Evolutionary conservation across 495 filamentous ascomycete genomes (phyloP).

Genomic region (Penicillium waksmanii): DNA sequence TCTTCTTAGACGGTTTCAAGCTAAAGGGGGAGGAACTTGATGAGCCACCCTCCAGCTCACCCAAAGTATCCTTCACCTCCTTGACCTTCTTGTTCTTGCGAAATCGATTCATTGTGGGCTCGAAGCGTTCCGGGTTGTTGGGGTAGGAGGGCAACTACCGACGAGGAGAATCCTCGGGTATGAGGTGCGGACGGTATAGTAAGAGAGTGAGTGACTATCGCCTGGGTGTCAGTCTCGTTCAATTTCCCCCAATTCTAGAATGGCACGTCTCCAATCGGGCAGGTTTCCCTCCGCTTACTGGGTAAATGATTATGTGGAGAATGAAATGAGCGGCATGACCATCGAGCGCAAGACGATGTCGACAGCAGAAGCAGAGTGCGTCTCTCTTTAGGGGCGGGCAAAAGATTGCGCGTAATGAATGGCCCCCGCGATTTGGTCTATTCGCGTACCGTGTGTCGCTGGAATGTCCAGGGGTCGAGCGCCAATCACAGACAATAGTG

Average conservation of each 20-base stretch:
- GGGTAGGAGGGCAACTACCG: constrained; percentile 9
- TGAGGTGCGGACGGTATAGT: background rate
- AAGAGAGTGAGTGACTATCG: constrained; percentile 13
- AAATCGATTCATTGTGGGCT: constrained; percentile 70
- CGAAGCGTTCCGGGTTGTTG: background rate
- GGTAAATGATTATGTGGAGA: constrained; percentile 21
- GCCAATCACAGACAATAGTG: constrained; percentile 20
- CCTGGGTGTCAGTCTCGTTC: background rate
- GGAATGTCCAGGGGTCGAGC: constrained; percentile 19
- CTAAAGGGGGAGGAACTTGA: constrained; percentile 27
- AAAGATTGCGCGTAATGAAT: constrained; percentile 11
- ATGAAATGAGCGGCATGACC: constrained; percentile 32
- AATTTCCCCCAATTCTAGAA: background rate
- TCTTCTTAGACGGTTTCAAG: constrained; percentile 58
- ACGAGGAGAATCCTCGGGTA: constrained; percentile 4
- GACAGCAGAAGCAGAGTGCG: constrained; percentile 9
- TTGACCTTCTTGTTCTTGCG: constrained; percentile 67
- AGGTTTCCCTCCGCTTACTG: constrained; percentile 21
- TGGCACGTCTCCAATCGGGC: background rate
- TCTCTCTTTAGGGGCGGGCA: constrained; percentile 10
- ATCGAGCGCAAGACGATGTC: constrained; percentile 13
- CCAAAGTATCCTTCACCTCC: constrained; percentile 37
- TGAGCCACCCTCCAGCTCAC: constrained; percentile 22
- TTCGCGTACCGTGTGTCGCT: constrained; percentile 14
- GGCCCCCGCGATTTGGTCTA: constrained; percentile 18